A percentile compares a stretch with the other conserved stretches of the same genome.
Evolutionary conservation across 164 flowering plant genomes (phyloP).

Genomic region (Magnolia sinica): DNA sequence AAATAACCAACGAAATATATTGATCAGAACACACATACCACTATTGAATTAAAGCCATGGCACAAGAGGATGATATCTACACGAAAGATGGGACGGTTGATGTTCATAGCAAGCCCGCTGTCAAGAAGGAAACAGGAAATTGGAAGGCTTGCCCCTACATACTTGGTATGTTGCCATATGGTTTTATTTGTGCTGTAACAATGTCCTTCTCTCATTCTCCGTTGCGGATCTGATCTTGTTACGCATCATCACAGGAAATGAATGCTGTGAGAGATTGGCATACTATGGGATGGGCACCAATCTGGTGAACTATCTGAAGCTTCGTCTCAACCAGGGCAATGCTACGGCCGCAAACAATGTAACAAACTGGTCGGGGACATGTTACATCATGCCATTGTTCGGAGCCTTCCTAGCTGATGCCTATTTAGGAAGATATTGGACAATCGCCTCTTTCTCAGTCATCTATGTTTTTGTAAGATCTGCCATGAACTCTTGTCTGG

Average conservation of each 20-base stretch:
- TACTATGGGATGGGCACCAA: conserved; percentile 48
- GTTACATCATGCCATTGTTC: conserved; percentile 36
- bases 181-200: background rate
- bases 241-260: conserved; percentile 28
- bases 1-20: too few species aligned
- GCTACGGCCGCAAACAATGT: conserved; percentile 34
- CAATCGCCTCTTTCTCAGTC: conserved; percentile 34
- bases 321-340: conserved; percentile 28
- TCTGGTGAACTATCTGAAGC: conserved; percentile 32
- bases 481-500: background rate
- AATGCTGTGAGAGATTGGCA: conserved; percentile 46
- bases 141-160: conserved; percentile 61
- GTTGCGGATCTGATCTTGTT: conserved; percentile 19
- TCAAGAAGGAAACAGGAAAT: conserved; percentile 34
- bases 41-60: conserved; percentile 18
- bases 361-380: conserved; percentile 44
- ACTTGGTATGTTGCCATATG: conserved; percentile 34
- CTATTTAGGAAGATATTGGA: conserved; percentile 44
- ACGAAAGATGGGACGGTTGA: conserved; percentile 41
- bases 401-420: conserved; percentile 51
- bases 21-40: background rate
- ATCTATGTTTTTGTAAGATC: conserved; percentile 48
- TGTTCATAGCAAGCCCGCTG: conserved; percentile 28
- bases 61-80: conserved; percentile 19
- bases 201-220: background rate